Evolutionary conservation across 1,284 basidiomycete species (phyloP).

Genomic region (Ganoderma meredithae): DNA sequence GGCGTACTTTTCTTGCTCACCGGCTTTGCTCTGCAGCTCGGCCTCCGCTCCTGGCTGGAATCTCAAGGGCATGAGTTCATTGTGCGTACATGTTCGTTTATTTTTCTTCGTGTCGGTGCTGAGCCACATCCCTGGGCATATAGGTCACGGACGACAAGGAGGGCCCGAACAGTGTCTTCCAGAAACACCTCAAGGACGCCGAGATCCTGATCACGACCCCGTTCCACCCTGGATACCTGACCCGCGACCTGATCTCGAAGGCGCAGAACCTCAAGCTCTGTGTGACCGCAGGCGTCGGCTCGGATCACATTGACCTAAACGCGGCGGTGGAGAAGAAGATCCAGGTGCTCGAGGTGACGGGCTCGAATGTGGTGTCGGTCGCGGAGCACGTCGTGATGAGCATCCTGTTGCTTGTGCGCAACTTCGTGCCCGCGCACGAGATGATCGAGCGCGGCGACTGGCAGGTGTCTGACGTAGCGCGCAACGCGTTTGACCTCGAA

Average conservation of each 20-base stretch:
- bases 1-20: conserved; percentile 1
- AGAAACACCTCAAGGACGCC: conserved; percentile 85
- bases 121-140: not conserved
- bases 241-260: conserved; percentile 72
- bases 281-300: conserved; percentile 96
- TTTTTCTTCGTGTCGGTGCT: not conserved
- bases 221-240: conserved; percentile 93
- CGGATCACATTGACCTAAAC: conserved; percentile 92
- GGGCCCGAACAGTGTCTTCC: conserved; percentile 85
- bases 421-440: conserved; percentile 85
- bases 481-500: conserved; percentile 89
- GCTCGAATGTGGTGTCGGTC: conserved; percentile 83
- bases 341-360: conserved; percentile 58
- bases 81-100: conserved; percentile 41
- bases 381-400: conserved; percentile 90
- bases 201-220: conserved; percentile 90
- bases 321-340: conserved; percentile 86
- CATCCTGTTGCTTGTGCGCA: conserved; percentile 87
- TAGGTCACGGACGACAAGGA: conserved; percentile 90
- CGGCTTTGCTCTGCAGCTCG: conserved; percentile 57
- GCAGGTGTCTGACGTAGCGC: conserved; percentile 84
- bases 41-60: conserved; percentile 75
- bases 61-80: conserved; percentile 82
- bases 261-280: conserved; percentile 93
- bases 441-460: conserved; percentile 88